Conservation (phyloP, 257 asterid species). For the Nicotiana attenuata region DNA sequence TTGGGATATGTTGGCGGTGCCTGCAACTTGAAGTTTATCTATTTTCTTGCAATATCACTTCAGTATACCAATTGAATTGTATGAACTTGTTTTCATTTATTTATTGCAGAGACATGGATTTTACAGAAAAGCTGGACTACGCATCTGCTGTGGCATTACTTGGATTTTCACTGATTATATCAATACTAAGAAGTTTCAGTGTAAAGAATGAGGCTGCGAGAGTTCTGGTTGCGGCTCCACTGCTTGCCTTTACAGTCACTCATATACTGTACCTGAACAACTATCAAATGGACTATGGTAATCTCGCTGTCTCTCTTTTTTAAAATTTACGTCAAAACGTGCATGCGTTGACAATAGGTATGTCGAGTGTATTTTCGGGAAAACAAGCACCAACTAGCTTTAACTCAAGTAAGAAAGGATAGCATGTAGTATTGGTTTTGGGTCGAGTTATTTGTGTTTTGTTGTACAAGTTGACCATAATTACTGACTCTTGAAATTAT, state of each 20-base stretch:
- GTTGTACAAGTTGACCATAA: neutral
- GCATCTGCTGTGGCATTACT: constrained; percentile 68
- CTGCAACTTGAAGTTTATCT: neutral
- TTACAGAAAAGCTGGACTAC: constrained; percentile 77
- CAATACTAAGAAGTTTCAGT: constrained; percentile 57
- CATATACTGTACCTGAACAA: constrained; percentile 74
- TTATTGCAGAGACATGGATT: constrained; percentile 69
- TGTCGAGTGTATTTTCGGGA: neutral
- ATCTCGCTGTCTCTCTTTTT: constrained; percentile 7
- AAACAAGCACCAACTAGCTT: neutral
- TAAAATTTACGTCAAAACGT: neutral
- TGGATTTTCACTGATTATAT: constrained; percentile 67
- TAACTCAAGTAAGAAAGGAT: neutral
- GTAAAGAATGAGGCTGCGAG: constrained; percentile 69
- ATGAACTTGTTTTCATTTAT: neutral
- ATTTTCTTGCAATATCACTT: neutral
- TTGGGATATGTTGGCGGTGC: neutral
- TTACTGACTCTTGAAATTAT: neutral
- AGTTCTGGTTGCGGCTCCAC: constrained; percentile 88
- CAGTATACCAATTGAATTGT: neutral
- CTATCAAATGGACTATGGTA: constrained; percentile 59
- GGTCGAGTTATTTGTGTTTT: neutral
- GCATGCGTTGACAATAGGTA: neutral
- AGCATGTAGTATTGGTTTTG: neutral
- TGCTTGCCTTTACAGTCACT: constrained; percentile 60